Percentiles rank a stretch among this genome's conserved stretches.
phyloP scores from a whole-genome alignment of 495 filamentous ascomycete genomes.

The Saxophila tyrrhenica region DNA sequence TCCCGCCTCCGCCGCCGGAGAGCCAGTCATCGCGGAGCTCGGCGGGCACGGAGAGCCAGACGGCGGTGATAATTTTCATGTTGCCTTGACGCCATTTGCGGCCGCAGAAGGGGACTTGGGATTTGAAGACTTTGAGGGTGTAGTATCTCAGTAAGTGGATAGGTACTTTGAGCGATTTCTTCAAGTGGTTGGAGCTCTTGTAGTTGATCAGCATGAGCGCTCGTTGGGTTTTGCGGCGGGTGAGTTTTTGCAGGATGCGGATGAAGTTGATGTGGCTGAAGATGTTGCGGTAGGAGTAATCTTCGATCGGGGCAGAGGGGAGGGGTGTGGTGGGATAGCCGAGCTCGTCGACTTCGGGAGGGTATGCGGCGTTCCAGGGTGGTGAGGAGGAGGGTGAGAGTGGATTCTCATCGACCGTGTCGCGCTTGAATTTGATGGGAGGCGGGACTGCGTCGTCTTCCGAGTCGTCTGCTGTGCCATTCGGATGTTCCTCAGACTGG shows the following conservation, averaged over 20 bases:
- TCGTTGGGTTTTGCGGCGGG: slow-evolving; percentile 85
- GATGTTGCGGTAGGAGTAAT: slow-evolving; percentile 88
- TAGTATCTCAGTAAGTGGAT: slow-evolving; percentile 80
- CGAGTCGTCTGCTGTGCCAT: slow-evolving; percentile 18
- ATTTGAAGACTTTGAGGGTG: slow-evolving; percentile 95
- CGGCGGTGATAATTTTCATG: slow-evolving; percentile 96
- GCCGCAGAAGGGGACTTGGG: slow-evolving; percentile 93
- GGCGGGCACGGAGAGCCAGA: slow-evolving; percentile 84
- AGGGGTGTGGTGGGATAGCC: slow-evolving; percentile 51
- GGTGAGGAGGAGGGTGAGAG: slow-evolving; percentile 4
- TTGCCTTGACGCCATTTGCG: slow-evolving; percentile 96
- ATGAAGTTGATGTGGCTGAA: slow-evolving; percentile 88
- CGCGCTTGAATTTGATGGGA: slow-evolving; percentile 47
- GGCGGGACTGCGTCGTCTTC: slow-evolving; percentile 72
- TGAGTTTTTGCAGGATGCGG: slow-evolving; percentile 92
- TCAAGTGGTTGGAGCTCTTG: slow-evolving; percentile 79
- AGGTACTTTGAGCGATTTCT: slow-evolving; percentile 80
- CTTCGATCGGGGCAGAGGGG: slow-evolving; percentile 72
- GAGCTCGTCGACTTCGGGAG: slow-evolving; percentile 80
- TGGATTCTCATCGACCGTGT: slow-evolving; percentile 2
- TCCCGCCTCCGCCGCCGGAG: slow-evolving; percentile 45
- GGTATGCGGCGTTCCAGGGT: slow-evolving; percentile 23
- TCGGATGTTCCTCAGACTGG: neutral
- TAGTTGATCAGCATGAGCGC: slow-evolving; percentile 89
- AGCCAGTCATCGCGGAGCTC: slow-evolving; percentile 95